Evolutionary conservation across 768 basidiomycete genomes (phyloP).

Genomic region (Amanita thiersii): DNA sequence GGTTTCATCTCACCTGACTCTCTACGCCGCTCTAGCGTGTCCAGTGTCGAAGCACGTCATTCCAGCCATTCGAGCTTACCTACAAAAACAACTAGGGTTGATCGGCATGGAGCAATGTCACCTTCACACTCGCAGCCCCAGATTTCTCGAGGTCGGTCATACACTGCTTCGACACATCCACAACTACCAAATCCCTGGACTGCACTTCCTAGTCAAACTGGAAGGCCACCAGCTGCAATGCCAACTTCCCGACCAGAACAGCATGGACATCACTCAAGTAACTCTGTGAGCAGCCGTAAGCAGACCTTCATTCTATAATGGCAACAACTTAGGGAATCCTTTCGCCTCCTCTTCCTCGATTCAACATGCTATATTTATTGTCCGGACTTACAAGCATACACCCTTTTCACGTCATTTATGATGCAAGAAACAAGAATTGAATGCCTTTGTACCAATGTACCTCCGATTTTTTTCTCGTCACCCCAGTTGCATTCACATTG

Average conservation of each 20-base stretch:
- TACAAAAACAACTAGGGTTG: not conserved
- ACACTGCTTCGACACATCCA: slow-evolving; percentile 16
- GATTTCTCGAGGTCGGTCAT: slow-evolving; percentile 18
- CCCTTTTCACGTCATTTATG: not conserved
- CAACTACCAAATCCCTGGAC: slow-evolving; percentile 35
- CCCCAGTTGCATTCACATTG: not conserved
- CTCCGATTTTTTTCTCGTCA: not conserved
- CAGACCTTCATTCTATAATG: slow-evolving; percentile 1
- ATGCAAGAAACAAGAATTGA: not conserved
- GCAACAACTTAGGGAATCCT: not conserved
- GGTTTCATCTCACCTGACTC: not conserved
- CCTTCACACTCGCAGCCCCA: slow-evolving; percentile 8
- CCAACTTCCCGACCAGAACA: slow-evolving; percentile 11
- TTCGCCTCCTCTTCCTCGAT: not conserved
- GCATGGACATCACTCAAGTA: not conserved
- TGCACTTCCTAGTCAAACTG: slow-evolving; percentile 28
- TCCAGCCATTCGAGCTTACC: slow-evolving; percentile 8
- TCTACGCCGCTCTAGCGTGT: not conserved
- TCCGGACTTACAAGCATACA: no score
- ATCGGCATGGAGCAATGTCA: slow-evolving; percentile 1
- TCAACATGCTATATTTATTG: not conserved
- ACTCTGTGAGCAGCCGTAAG: not conserved
- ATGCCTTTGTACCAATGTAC: not conserved
- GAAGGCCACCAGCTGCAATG: slow-evolving; percentile 20
- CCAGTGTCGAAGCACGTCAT: slow-evolving; percentile 2